Conservation (phyloP, 2,329 filamentous ascomycete species). For the Lachnellula suecica region DNA sequence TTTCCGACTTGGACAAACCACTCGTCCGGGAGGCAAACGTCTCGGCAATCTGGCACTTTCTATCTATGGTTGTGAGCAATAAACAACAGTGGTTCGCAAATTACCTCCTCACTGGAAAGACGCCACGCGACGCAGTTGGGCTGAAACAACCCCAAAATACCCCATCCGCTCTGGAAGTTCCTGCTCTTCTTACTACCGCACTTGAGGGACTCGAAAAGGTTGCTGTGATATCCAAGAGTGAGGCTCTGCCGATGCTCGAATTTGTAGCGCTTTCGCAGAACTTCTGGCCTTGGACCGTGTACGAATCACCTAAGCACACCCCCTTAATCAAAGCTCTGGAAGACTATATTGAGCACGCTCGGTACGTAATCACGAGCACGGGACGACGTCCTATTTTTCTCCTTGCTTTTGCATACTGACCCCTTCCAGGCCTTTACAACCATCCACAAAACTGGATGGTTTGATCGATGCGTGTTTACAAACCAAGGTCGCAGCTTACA, state of each 20-base stretch:
- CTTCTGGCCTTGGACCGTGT: slow-evolving; percentile 93
- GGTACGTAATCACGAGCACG: not conserved
- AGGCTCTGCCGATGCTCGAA: slow-evolving; percentile 75
- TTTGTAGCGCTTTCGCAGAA: slow-evolving; percentile 89
- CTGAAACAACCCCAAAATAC: slow-evolving; percentile 47
- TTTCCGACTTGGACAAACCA: slow-evolving; percentile 76
- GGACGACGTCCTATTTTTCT: not conserved
- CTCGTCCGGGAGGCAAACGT: slow-evolving; percentile 65
- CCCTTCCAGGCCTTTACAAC: slow-evolving; percentile 49
- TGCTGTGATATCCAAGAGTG: slow-evolving; percentile 58
- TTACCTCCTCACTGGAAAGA: slow-evolving; percentile 84
- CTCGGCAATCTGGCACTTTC: slow-evolving; percentile 76
- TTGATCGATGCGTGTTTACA: slow-evolving; percentile 50
- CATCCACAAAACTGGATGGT: slow-evolving; percentile 52
- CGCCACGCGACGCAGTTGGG: slow-evolving; percentile 73
- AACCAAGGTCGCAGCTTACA: slow-evolving; percentile 73
- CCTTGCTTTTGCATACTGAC: not conserved
- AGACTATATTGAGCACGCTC: slow-evolving; percentile 58
- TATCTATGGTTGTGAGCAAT: slow-evolving; percentile 82
- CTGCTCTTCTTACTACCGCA: slow-evolving; percentile 74
- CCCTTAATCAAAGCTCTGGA: slow-evolving; percentile 72
- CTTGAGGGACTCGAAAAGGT: slow-evolving; percentile 69
- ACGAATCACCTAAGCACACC: slow-evolving; percentile 71
- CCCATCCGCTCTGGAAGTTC: slow-evolving; percentile 46
- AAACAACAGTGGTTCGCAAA: slow-evolving; percentile 96